Evolutionary conservation across 768 basidiomycete genomes (phyloP).

Genomic region (Lactarius pseudohatsudake): DNA sequence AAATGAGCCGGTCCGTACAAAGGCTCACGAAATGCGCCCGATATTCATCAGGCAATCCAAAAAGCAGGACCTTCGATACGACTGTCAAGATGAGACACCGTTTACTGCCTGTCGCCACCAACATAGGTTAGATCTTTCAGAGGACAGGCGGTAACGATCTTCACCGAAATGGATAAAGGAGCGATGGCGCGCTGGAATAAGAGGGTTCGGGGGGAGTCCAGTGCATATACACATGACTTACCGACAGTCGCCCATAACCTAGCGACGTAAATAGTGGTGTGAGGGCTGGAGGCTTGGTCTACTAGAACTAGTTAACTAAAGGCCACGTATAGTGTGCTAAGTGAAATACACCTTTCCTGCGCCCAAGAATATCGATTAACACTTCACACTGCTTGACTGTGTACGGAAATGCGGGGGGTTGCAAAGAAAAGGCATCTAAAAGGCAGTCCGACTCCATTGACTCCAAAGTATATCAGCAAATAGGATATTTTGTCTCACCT

Average conservation of each 20-base stretch:
- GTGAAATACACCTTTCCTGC: background rate
- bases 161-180: background rate
- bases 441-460: background rate
- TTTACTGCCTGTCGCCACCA: background rate
- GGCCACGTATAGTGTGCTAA: background rate
- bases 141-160: background rate
- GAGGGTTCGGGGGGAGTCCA: background rate
- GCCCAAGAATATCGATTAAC: background rate
- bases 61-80: conserved; percentile 1
- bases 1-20: conserved; percentile 10
- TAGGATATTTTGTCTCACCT: background rate
- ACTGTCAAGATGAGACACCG: background rate
- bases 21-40: conserved; percentile 6
- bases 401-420: background rate
- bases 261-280: background rate
- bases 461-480: background rate
- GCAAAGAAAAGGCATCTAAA: background rate
- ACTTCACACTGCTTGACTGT: background rate
- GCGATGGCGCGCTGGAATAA: background rate
- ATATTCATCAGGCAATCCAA: conserved; percentile 8
- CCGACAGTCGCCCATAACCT: background rate
- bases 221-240: background rate
- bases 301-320: background rate
- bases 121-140: background rate
- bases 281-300: background rate